A percentile compares a stretch with the other conserved stretches of the same genome.
Evolutionary conservation across 1,284 basidiomycete genomes (phyloP).

Genomic region (Irpex lacteus): DNA sequence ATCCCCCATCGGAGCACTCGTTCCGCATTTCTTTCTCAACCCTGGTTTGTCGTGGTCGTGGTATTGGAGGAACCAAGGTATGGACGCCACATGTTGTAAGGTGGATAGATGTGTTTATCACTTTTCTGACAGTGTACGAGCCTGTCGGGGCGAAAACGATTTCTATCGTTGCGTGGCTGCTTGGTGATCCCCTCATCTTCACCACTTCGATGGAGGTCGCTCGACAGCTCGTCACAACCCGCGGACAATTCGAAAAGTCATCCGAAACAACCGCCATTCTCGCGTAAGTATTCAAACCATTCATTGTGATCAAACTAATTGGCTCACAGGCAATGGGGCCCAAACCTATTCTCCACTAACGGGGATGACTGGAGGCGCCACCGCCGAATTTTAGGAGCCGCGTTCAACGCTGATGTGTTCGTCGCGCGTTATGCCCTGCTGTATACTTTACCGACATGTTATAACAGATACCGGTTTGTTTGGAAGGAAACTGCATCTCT

Average conservation of each 20-base stretch:
- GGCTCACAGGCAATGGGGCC: neutral
- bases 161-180: conserved; percentile 1
- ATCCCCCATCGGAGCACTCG: neutral
- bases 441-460: neutral
- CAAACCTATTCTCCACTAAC: conserved; percentile 5
- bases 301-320: neutral
- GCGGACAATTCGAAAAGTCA: conserved; percentile 2
- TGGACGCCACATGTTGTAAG: neutral
- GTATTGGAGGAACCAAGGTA: conserved; percentile 8
- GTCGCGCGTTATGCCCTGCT: neutral
- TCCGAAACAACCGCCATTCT: neutral
- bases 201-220: conserved; percentile 6
- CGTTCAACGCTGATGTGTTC: conserved; percentile 5
- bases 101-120: neutral
- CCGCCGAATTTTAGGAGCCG: conserved; percentile 4
- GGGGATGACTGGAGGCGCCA: conserved; percentile 12
- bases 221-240: conserved; percentile 1
- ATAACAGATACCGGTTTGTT: neutral
- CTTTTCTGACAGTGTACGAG: conserved; percentile 1
- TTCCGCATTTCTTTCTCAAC: conserved; percentile 5
- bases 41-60: conserved; percentile 9
- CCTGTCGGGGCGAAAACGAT: conserved; percentile 2
- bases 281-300: neutral
- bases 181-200: conserved; percentile 2
- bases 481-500: conserved; percentile 9